Evolutionary conservation across 768 basidiomycete species (phyloP), one percentile per base, ranked within the genome.

Genomic region (Boletellus sp.): DNA sequence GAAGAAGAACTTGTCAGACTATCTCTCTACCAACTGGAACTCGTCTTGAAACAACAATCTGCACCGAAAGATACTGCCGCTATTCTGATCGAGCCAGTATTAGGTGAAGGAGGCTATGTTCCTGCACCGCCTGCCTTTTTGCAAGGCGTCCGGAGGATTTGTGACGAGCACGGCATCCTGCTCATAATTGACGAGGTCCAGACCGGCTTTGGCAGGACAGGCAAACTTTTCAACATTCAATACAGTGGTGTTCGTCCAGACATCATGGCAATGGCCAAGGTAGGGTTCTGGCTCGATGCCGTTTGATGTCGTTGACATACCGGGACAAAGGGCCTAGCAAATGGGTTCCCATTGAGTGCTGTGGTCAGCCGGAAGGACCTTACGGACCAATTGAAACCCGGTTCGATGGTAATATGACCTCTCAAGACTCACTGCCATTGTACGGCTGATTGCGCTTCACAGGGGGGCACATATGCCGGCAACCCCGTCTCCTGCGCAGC

Each of bases 61-160:
- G 76, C 85, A 2, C 89, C 94, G 0, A 68, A 70, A 5, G 94
- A 97, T 65, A 94, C 93, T 1, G 92, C 94, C 2, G 94, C 93
- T n/a, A 85, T 97, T 61, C 70, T 98, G 55, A 70, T 98, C 36
- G 95, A 98, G 74, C 90, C 95, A 36, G 86, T 97, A 1, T 76
- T 97, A 26, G 94, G 94, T 22, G 95, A 97, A 69, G 95, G 95
- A 32, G 95, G 95, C 1, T 97, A 98, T 68, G 89, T 96, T 15
- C 84, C 90, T 24, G 90, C 93, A 0, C 90, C 93, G 0, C 62
- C 80, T 1, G 79, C 80, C 19, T 98, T 89, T 74, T 68, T 98
- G 51, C 76, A 79, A 40, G 91, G 90, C 19, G 70, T 98, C 39
- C 76, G 94, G 52, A 74, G 76, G 45, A 75, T 94, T n/a, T 97